Evolutionary conservation across 192 early-diverging fungal species (phyloP).

Genomic region (Spizellomyces sp.): DNA sequence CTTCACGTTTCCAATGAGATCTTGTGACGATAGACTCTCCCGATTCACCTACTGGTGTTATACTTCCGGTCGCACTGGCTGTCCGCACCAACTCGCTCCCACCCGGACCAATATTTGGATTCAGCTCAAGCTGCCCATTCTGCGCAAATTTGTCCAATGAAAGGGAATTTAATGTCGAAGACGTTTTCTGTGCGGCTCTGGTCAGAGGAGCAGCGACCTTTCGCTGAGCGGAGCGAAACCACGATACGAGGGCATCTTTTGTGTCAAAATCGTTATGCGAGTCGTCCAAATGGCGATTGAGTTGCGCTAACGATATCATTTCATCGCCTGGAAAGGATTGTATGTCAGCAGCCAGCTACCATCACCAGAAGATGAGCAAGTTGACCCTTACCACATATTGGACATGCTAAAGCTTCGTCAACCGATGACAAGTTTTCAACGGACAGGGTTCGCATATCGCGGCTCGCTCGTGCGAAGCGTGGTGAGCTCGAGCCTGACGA

Average conservation of each 20-base stretch:
- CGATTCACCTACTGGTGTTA: background rate
- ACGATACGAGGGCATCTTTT: constrained; percentile 40
- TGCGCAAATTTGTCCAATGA: constrained; percentile 23
- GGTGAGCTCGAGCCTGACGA: background rate
- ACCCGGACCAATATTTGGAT: background rate
- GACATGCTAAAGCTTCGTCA: constrained; percentile 20
- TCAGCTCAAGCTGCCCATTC: constrained; percentile 31
- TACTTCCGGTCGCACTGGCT: background rate
- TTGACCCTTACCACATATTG: constrained; percentile 30
- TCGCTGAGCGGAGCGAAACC: constrained; percentile 43
- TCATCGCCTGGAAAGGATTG: constrained; percentile 23
- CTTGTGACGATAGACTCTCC: constrained; percentile 31
- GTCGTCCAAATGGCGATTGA: constrained; percentile 50
- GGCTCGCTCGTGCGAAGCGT: background rate
- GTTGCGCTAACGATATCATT: constrained; percentile 37
- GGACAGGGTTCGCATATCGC: background rate
- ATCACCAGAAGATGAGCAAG: too few relatives aligned
- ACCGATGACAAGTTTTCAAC: background rate
- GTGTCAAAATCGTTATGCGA: constrained; percentile 39
- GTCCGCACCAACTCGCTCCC: background rate
- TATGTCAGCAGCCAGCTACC: too few relatives aligned
- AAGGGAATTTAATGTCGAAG: constrained; percentile 20
- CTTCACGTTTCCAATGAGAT: constrained; percentile 45
- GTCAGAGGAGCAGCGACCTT: constrained; percentile 26
- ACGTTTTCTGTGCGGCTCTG: constrained; percentile 26